These are phyloP conservation scores for Venturia nashicola DNA, from an alignment of 2,329 filamentous ascomycete species.

Conservation along the genomic window DNA sequence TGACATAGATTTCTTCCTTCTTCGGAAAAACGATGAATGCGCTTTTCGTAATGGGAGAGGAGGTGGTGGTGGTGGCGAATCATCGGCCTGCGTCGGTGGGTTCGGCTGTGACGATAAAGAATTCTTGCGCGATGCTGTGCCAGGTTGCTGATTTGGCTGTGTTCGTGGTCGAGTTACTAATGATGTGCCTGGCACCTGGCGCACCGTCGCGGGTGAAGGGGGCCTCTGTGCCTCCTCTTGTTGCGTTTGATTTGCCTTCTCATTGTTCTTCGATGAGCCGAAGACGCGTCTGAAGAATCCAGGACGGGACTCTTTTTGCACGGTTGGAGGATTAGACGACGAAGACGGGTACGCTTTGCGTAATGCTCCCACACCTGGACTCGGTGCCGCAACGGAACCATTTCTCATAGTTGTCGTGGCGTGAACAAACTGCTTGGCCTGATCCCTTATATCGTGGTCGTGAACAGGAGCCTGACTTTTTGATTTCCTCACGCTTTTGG, in stretches of 20 bases:
- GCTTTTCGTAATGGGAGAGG: constrained; percentile 48
- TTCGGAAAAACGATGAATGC: constrained; percentile 83
- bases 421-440: constrained; percentile 37
- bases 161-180: constrained; percentile 14
- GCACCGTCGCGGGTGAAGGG: constrained; percentile 4
- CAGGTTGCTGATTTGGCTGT: constrained; percentile 13
- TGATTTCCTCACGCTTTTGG: constrained; percentile 26
- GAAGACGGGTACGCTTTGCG: constrained; percentile 28
- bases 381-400: constrained; percentile 30
- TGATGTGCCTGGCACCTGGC: constrained; percentile 2
- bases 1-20: constrained; percentile 78
- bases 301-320: constrained; percentile 52
- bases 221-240: constrained; percentile 9
- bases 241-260: constrained; percentile 14
- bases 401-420: constrained; percentile 27
- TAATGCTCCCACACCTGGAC: constrained; percentile 37
- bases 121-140: neutral
- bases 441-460: constrained; percentile 29
- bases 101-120: constrained; percentile 3
- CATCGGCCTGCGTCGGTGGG: constrained; percentile 11
- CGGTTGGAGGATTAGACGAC: constrained; percentile 2
- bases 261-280: constrained; percentile 46
- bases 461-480: constrained; percentile 27
- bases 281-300: constrained; percentile 95
- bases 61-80: neutral